These are phyloP conservation scores for Ophiostoma sp. DNA, from an alignment of 2,329 filamentous ascomycete genomes.

Conservation along the genomic window DNA sequence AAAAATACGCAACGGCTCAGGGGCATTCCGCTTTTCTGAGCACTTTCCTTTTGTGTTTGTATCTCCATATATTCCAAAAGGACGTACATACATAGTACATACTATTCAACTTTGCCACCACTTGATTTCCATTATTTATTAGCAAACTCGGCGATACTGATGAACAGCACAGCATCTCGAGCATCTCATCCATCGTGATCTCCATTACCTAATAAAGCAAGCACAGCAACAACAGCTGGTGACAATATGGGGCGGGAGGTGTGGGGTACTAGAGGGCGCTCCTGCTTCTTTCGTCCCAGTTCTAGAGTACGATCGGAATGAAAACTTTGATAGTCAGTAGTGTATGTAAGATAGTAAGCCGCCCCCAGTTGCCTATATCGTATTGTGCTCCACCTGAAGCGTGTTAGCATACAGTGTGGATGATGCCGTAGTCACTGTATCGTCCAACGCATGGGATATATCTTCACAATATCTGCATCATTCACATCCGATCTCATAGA, in stretches of 20 bases:
- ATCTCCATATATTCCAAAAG: background rate
- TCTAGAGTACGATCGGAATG: background rate
- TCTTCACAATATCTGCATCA: no score
- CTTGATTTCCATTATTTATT: background rate
- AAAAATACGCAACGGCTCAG: constrained; percentile 12
- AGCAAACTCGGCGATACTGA: no score
- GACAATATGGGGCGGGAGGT: background rate
- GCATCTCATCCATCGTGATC: background rate
- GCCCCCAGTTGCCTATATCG: background rate
- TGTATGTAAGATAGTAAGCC: no score
- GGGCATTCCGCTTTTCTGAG: constrained; percentile 9
- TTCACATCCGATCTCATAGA: no score
- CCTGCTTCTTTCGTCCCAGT: background rate
- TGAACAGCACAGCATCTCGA: background rate
- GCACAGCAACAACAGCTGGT: background rate
- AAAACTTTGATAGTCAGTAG: background rate
- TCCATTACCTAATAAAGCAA: background rate
- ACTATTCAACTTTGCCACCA: background rate
- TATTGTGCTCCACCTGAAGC: background rate
- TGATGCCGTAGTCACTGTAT: background rate
- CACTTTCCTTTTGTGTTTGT: background rate
- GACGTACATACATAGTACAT: background rate
- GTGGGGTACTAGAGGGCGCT: background rate
- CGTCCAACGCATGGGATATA: no score
- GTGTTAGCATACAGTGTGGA: background rate